phyloP scores from a whole-genome alignment of 257 asterid genomes.

The Nicotiana tomentosiformis region DNA sequence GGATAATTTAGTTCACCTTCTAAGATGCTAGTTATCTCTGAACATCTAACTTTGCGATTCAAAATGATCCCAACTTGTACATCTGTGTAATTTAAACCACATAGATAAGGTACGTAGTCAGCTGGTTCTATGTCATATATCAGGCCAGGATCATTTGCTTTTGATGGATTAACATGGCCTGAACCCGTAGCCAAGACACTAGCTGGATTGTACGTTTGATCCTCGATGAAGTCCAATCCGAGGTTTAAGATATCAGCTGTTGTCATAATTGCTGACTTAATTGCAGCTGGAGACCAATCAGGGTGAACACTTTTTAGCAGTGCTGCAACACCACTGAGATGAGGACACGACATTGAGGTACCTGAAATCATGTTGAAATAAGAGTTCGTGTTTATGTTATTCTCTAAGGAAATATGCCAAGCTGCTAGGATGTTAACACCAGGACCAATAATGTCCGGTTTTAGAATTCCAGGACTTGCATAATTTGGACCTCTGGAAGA shows the following conservation, averaged over 20 bases:
- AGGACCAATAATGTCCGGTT: constrained; percentile 32
- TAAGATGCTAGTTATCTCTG: not conserved
- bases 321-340: constrained; percentile 28
- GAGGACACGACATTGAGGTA: constrained; percentile 40
- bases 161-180: constrained; percentile 30
- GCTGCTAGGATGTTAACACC: constrained; percentile 33
- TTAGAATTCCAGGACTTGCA: constrained; percentile 23
- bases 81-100: constrained; percentile 16
- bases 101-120: constrained; percentile 25
- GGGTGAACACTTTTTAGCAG: constrained; percentile 29
- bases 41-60: constrained; percentile 5
- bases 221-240: not conserved
- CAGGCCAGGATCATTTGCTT: constrained; percentile 30
- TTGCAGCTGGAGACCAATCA: constrained; percentile 33
- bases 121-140: constrained; percentile 17
- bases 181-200: constrained; percentile 21
- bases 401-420: constrained; percentile 8
- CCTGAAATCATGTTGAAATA: constrained; percentile 22
- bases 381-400: not conserved
- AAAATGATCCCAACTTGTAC: constrained; percentile 11
- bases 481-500: constrained; percentile 31
- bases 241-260: constrained; percentile 9
- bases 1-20: constrained; percentile 37
- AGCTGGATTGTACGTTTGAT: not conserved
- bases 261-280: constrained; percentile 35